Evolutionary conservation across 2,329 filamentous ascomycete species (phyloP).

Genomic region (Phyllosticta capitalensis): DNA sequence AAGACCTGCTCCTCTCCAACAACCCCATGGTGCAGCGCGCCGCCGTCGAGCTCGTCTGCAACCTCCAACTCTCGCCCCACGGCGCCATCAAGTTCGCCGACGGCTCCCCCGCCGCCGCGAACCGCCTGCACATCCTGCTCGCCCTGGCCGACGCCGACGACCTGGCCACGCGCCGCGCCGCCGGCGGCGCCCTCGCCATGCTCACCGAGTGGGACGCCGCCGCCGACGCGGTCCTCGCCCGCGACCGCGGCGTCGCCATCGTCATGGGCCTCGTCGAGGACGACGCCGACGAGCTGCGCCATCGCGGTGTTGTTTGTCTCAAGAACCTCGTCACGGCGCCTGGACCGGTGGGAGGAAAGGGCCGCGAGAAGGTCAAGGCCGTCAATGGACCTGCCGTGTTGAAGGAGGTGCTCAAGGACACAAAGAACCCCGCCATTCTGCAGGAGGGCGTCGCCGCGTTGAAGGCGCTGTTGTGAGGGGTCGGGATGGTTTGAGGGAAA

Average conservation of each 20-base stretch:
- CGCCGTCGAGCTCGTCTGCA: conserved; percentile 82
- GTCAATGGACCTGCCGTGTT: conserved; percentile 58
- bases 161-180: conserved; percentile 65
- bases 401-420: conserved; percentile 60
- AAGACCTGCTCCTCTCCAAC: conserved; percentile 70
- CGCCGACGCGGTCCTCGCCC: conserved; percentile 59
- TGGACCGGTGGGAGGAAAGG: conserved; percentile 50
- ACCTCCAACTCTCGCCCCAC: conserved; percentile 63
- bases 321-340: conserved; percentile 62
- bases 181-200: conserved; percentile 79
- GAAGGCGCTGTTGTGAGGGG: conserved; percentile 51
- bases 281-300: conserved; percentile 56
- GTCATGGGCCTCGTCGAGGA: conserved; percentile 74
- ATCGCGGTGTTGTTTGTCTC: conserved; percentile 65
- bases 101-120: conserved; percentile 54
- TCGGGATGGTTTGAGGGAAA: no score
- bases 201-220: conserved; percentile 70
- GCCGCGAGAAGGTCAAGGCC: conserved; percentile 33
- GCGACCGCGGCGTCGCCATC: conserved; percentile 64
- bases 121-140: conserved; percentile 72
- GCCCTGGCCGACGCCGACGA: conserved; percentile 85
- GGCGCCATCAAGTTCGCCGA: conserved; percentile 63
- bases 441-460: conserved; percentile 62
- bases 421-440: conserved; percentile 59
- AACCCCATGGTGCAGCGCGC: conserved; percentile 73